Conservation (phyloP, 2,329 filamentous ascomycete genomes). For the Immersiporthe knoxdaviesiana region DNA sequence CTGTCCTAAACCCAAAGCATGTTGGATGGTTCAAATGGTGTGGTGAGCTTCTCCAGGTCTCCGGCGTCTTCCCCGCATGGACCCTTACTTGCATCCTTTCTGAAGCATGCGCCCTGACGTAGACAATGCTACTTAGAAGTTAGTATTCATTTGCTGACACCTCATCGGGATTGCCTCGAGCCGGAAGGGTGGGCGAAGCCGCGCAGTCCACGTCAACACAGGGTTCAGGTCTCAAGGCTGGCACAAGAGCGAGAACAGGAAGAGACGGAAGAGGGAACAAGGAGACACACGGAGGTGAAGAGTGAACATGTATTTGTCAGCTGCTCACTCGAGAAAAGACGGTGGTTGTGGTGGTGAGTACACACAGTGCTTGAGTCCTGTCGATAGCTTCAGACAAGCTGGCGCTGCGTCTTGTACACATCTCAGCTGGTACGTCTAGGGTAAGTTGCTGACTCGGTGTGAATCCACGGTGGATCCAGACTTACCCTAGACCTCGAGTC, state of each 20-base stretch:
- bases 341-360: too few relatives aligned
- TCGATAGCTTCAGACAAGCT: background rate
- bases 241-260: background rate
- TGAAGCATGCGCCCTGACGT: background rate
- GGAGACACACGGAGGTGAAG: too few relatives aligned
- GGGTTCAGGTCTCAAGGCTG: background rate
- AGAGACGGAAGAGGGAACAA: background rate
- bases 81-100: background rate
- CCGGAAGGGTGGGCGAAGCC: background rate
- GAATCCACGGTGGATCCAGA: background rate
- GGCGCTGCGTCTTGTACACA: too few relatives aligned
- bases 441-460: slow-evolving; percentile 4
- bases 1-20: background rate
- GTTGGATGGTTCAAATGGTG: background rate
- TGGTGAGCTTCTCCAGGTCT: background rate
- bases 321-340: background rate
- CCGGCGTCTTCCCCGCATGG: background rate
- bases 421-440: background rate
- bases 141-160: background rate
- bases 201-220: background rate
- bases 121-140: background rate
- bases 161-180: background rate
- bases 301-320: background rate
- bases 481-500: slow-evolving; percentile 11
- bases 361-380: too few relatives aligned